Percentiles rank a stretch among this genome's conserved stretches.
Evolutionary conservation across 1,284 basidiomycete species (phyloP).

Genomic region (Xanthoconium separans): DNA sequence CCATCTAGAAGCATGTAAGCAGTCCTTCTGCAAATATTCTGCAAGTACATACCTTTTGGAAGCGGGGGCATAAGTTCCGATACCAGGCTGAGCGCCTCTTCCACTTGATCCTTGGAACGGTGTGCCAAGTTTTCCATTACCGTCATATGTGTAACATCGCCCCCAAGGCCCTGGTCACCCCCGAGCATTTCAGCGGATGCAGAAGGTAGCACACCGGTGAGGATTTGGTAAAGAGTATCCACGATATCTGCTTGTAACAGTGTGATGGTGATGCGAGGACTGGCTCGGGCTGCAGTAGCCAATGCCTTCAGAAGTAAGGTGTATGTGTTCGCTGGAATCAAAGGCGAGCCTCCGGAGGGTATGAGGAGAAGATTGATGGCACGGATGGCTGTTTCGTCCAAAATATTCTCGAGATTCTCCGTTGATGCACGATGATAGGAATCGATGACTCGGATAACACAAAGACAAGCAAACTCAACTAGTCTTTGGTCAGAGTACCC

Average conservation of each 20-base stretch:
- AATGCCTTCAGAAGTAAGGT: conserved; percentile 86
- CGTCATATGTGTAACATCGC: conserved; percentile 90
- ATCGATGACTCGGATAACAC: conserved; percentile 90
- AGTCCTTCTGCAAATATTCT: neutral
- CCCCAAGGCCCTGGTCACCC: conserved; percentile 72
- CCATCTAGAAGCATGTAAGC: conserved; percentile 59
- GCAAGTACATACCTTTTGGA: conserved; percentile 72
- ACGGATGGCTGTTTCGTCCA: conserved; percentile 79
- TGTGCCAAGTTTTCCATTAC: conserved; percentile 97
- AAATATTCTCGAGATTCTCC: conserved; percentile 82
- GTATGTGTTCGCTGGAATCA: conserved; percentile 84
- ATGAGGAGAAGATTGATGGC: conserved; percentile 84
- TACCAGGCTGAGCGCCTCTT: conserved; percentile 85
- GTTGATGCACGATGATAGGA: conserved; percentile 82
- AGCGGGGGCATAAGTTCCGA: conserved; percentile 90
- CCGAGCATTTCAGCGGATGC: conserved; percentile 57
- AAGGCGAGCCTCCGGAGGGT: conserved; percentile 82
- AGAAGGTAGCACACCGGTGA: conserved; percentile 87
- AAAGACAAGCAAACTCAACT: conserved; percentile 91
- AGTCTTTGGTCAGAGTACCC: conserved; percentile 90
- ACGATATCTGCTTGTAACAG: conserved; percentile 90
- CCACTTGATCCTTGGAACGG: conserved; percentile 94
- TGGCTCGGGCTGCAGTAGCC: conserved; percentile 82
- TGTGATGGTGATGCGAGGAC: conserved; percentile 81
- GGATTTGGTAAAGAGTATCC: conserved; percentile 87